These are phyloP conservation scores for Polytolypa hystricis DNA, from an alignment of 2,329 filamentous ascomycete genomes.

Conservation along the genomic window DNA sequence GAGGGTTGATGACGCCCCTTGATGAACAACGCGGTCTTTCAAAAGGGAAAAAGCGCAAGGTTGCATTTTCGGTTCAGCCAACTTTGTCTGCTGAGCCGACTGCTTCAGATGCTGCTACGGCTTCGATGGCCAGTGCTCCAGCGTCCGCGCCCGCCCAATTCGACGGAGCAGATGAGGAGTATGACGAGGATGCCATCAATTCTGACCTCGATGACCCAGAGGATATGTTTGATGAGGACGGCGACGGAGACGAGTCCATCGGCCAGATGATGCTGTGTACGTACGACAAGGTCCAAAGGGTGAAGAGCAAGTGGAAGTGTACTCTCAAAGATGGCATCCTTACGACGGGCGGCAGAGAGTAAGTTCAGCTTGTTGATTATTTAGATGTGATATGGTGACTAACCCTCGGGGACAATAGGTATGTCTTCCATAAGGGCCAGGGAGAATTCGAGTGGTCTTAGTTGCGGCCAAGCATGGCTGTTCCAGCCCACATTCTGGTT, in stretches of 20 bases:
- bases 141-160: slow-evolving; percentile 34
- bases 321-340: slow-evolving; percentile 93
- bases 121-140: slow-evolving; percentile 8
- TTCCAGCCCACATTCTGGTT: too few species aligned
- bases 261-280: slow-evolving; percentile 96
- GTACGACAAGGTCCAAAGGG: slow-evolving; percentile 96
- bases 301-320: slow-evolving; percentile 99
- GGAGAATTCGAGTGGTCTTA: slow-evolving; percentile 92
- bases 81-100: slow-evolving; percentile 4
- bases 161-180: slow-evolving; percentile 49
- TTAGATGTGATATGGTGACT: slow-evolving; percentile 16
- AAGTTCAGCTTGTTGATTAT: slow-evolving; percentile 23
- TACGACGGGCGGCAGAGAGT: slow-evolving; percentile 85
- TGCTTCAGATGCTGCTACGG: slow-evolving; percentile 12
- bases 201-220: slow-evolving; percentile 94
- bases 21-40: slow-evolving; percentile 24
- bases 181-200: slow-evolving; percentile 94
- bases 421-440: slow-evolving; percentile 94
- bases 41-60: slow-evolving; percentile 31
- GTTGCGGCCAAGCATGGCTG: too few species aligned
- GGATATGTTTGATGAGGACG: slow-evolving; percentile 70
- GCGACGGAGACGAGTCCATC: slow-evolving; percentile 73
- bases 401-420: slow-evolving; percentile 41
- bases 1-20: slow-evolving; percentile 35
- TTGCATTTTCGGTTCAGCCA: slow-evolving; percentile 10